Percentiles rank a stretch among this genome's conserved stretches.
Conservation (phyloP, 169 alveolate genomes). For the Babesia ovis region DNA sequence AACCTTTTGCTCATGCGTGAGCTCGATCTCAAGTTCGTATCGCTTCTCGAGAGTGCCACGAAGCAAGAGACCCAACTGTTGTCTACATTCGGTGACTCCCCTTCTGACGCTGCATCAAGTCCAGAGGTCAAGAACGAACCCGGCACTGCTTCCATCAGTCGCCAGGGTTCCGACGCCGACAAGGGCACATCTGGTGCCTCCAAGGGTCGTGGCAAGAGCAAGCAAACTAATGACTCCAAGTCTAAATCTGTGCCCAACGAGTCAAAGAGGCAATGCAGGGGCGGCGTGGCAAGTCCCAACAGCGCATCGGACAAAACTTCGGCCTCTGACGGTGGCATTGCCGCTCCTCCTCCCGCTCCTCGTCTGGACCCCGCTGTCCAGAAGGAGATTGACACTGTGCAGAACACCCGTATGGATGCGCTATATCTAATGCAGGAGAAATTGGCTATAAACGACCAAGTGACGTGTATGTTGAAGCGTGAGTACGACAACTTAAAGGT, state of each 20-base stretch:
- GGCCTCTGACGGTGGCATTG: not conserved
- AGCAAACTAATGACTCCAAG: slow-evolving; percentile 9
- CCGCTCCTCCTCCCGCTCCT: slow-evolving; percentile 3
- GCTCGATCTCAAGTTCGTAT: slow-evolving; percentile 33
- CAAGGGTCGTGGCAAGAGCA: slow-evolving; percentile 28
- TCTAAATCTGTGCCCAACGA: not conserved
- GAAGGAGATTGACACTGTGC: slow-evolving; percentile 51
- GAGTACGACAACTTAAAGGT: slow-evolving; percentile 73
- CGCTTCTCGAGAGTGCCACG: slow-evolving; percentile 49
- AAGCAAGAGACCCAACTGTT: slow-evolving; percentile 14
- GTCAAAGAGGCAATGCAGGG: slow-evolving; percentile 4
- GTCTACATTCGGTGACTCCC: not conserved
- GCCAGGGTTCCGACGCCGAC: slow-evolving; percentile 20
- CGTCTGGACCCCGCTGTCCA: not conserved
- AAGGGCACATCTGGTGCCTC: slow-evolving; percentile 15
- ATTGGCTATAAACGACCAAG: slow-evolving; percentile 72
- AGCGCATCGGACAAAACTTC: not conserved
- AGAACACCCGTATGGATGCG: slow-evolving; percentile 67
- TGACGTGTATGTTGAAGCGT: slow-evolving; percentile 70
- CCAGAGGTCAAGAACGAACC: slow-evolving; percentile 1
- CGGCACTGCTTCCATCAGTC: not conserved
- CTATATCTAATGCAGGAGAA: slow-evolving; percentile 71
- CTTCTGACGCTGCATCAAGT: not conserved
- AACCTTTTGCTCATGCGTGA: slow-evolving; percentile 64
- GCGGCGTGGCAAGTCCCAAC: not conserved